A percentile compares a stretch with the other conserved stretches of the same genome.
Evolutionary conservation across 2,329 filamentous ascomycete species (phyloP).

Genomic region (Dactylella cylindrospora): DNA sequence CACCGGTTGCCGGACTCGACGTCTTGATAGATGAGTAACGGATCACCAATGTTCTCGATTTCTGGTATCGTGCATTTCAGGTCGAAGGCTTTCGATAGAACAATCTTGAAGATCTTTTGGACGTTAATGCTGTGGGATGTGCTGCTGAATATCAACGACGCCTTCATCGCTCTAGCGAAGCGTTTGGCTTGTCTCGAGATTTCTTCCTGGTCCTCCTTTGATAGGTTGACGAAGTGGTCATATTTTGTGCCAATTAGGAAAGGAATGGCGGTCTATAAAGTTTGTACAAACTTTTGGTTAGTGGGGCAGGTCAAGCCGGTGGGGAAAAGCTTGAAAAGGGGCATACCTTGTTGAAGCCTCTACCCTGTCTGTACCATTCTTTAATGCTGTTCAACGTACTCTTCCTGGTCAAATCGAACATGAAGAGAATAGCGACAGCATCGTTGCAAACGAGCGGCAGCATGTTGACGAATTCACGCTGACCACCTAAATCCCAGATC

Average conservation of each 20-base stretch:
- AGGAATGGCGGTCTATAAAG: conserved; percentile 77
- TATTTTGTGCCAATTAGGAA: conserved; percentile 98
- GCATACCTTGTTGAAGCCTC: conserved; percentile 84
- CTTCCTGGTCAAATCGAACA: conserved; percentile 98
- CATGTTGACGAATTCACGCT: conserved; percentile 99
- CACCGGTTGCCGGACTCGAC: conserved; percentile 45
- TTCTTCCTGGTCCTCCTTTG: conserved; percentile 94
- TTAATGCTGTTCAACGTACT: conserved; percentile 99
- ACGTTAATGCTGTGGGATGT: conserved; percentile 99
- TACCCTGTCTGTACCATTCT: conserved; percentile 97
- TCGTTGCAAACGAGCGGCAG: conserved; percentile 98
- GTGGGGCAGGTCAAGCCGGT: neutral
- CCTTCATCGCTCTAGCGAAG: conserved; percentile 75
- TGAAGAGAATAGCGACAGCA: conserved; percentile 96
- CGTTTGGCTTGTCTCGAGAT: conserved; percentile 83
- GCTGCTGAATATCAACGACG: conserved; percentile 95
- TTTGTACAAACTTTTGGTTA: neutral
- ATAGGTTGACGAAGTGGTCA: conserved; percentile 99
- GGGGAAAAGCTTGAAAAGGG: neutral
- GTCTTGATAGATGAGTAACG: conserved; percentile 80
- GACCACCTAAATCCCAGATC: conserved; percentile 97
- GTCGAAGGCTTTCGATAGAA: conserved; percentile 96
- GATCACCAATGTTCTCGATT: conserved; percentile 97
- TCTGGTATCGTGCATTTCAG: conserved; percentile 98
- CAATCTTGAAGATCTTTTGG: conserved; percentile 99